These are phyloP conservation scores for Citrus maxima DNA, from an alignment of 345 rosid species.

Conservation along the genomic window DNA sequence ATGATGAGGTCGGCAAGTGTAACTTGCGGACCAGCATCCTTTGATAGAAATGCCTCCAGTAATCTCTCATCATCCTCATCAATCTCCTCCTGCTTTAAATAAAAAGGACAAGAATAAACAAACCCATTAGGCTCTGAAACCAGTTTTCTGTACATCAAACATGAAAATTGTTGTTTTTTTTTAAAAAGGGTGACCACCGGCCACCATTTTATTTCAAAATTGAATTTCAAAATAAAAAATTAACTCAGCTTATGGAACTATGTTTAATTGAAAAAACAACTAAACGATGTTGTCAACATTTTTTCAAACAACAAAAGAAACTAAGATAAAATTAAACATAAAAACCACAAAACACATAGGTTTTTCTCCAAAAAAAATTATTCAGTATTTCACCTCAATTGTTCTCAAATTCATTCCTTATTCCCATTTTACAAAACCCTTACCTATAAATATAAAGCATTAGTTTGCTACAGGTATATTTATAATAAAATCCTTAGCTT, in stretches of 20 bases:
- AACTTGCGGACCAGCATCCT: conserved; percentile 59
- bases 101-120: background rate
- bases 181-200: too few species aligned
- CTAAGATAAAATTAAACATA: background rate
- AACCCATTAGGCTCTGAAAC: background rate
- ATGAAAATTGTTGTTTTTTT: too few species aligned
- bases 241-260: background rate
- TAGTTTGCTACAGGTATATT: background rate
- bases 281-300: too few species aligned
- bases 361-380: too few species aligned
- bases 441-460: background rate
- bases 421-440: background rate
- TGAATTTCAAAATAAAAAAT: too few species aligned
- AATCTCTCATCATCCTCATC: conserved; percentile 80
- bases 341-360: background rate
- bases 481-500: too few species aligned
- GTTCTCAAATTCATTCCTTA: background rate
- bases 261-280: background rate
- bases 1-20: conserved; percentile 82
- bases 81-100: conserved; percentile 52
- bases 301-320: background rate
- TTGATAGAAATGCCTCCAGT: conserved; percentile 71
- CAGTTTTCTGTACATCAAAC: background rate
- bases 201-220: background rate
- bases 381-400: background rate